phyloP scores from a whole-genome alignment of 352 stramenopile genomes.

The Globisporangium middletonii region DNA sequence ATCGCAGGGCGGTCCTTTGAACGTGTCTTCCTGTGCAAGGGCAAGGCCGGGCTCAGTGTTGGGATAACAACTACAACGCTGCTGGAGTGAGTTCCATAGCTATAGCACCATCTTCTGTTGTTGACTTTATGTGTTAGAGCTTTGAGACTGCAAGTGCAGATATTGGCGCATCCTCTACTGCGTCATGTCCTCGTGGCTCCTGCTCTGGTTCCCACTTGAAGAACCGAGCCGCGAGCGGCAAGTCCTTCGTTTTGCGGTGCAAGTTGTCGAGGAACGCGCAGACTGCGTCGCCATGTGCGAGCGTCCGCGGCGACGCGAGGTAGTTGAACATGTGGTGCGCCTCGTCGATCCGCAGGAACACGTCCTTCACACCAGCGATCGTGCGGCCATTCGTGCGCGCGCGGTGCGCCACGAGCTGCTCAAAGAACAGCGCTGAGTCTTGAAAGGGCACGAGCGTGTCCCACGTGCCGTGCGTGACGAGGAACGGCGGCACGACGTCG shows the following conservation, averaged over 20 bases:
- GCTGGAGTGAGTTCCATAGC: too few relatives aligned
- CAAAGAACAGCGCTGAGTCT: constrained; percentile 62
- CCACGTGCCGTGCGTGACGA: constrained; percentile 59
- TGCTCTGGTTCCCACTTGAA: not conserved
- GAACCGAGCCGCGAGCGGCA: constrained; percentile 6
- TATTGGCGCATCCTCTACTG: not conserved
- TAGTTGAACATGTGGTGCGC: constrained; percentile 77
- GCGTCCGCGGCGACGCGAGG: constrained; percentile 55
- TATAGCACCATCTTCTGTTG: too few relatives aligned
- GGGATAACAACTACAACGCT: too few relatives aligned
- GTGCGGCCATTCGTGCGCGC: constrained; percentile 7
- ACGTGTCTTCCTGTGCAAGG: too few relatives aligned
- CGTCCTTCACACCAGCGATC: constrained; percentile 30
- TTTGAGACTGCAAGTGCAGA: not conserved
- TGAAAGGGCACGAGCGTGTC: constrained; percentile 73
- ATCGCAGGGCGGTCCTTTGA: too few relatives aligned
- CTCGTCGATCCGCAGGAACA: constrained; percentile 56
- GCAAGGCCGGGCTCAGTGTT: too few relatives aligned
- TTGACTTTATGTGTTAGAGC: not conserved
- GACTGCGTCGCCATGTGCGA: constrained; percentile 65
- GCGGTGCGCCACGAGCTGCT: constrained; percentile 22
- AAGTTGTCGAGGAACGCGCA: constrained; percentile 56
- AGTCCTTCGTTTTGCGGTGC: constrained; percentile 35
- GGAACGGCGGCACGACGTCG: constrained; percentile 56
- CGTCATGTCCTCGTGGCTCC: not conserved